A percentile compares a stretch with the other conserved stretches of the same genome.
These are phyloP conservation scores for Exserohilum rostratum DNA, from an alignment of 2,329 filamentous ascomycete species.

Conservation along the genomic window DNA sequence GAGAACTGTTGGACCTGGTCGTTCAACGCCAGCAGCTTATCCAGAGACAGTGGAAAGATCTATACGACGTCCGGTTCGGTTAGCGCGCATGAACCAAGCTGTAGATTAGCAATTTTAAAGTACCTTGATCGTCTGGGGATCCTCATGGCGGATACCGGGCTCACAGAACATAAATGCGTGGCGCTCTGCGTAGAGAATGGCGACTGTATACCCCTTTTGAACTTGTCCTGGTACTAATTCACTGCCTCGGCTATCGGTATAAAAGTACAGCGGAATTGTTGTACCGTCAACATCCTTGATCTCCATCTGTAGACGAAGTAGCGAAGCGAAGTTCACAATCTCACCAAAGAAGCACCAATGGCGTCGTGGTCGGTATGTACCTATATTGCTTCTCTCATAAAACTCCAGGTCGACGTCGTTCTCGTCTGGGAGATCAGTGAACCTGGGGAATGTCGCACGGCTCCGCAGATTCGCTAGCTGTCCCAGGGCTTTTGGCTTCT, in stretches of 20 bases:
- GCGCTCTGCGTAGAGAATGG: slow-evolving; percentile 12
- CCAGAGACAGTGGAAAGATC: slow-evolving; percentile 27
- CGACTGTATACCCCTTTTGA: slow-evolving; percentile 29
- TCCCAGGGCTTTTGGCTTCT: slow-evolving; percentile 22
- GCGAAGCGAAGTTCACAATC: slow-evolving; percentile 24
- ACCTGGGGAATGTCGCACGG: slow-evolving; percentile 24
- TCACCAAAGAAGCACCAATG: slow-evolving; percentile 32
- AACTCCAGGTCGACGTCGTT: not conserved
- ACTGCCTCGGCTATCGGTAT: slow-evolving; percentile 31
- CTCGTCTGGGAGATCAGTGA: slow-evolving; percentile 21
- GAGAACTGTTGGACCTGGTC: slow-evolving; percentile 22
- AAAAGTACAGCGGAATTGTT: slow-evolving; percentile 35
- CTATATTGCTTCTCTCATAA: not conserved
- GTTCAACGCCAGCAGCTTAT: slow-evolving; percentile 21
- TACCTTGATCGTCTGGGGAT: slow-evolving; percentile 28
- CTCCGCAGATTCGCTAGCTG: slow-evolving; percentile 23
- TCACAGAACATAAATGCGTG: slow-evolving; percentile 17
- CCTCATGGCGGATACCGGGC: slow-evolving; percentile 22
- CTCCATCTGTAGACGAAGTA: slow-evolving; percentile 30
- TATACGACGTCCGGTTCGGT: slow-evolving; percentile 5
- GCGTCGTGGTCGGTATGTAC: slow-evolving; percentile 17
- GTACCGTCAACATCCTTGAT: slow-evolving; percentile 31
- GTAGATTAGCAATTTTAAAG: slow-evolving; percentile 8
- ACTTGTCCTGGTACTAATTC: slow-evolving; percentile 26
- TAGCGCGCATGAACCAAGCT: slow-evolving; percentile 8